Base-by-base conservation (phyloP, 257 asterid genomes). In the Solanum acaule region DNA sequence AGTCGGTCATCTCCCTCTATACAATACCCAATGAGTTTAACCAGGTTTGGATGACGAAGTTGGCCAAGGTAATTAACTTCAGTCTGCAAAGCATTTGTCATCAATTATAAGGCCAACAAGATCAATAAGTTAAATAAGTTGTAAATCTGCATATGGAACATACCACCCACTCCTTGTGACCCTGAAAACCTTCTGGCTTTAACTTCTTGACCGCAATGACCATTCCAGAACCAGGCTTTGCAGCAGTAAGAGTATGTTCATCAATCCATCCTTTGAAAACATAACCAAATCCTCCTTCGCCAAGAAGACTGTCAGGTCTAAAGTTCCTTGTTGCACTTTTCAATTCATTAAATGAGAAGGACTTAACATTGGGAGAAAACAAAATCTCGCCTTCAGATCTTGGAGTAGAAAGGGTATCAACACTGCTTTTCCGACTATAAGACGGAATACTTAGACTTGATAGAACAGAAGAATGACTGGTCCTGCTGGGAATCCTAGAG, bases 81-180 rank as follows among this genome's bases (percentile, higher is more conserved):
- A 1, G 98, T 96, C 99, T 96, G 97, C 84, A 92, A 92, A 91
- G 18, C 78, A 88, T 25, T 42, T 40, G 18, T n/a, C 38, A 12
- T 65, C 25, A 23, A 88, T 42, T 23, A 81, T 27, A 27, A 29
- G 42, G 27, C 68, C 42, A 46, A 81, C 68, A 46, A 81, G 11
- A 29, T 31, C 22, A 81, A 46, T 10, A 27, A 79, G 42, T 81
- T 81, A 49, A 16, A 42, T 46, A 46, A 81, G 18, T 46, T 46
- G 29, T 63, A 81, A 81, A 81, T 44, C n/a, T 81, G 86, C 86
- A 46, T 18, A 81, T 0, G 72, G 78, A 22, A 92, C 96, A 6
- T 93, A 96, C 99, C 98, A 96, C 88, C 99, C 99, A 96, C 94
- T 96, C 98, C 89, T 96, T 95, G 93, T 96, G 99, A 88, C 99